Evolutionary conservation across 768 basidiomycete species (phyloP), one percentile per base, ranked within the genome.

Genomic region (Nevesoporus exiguus): DNA sequence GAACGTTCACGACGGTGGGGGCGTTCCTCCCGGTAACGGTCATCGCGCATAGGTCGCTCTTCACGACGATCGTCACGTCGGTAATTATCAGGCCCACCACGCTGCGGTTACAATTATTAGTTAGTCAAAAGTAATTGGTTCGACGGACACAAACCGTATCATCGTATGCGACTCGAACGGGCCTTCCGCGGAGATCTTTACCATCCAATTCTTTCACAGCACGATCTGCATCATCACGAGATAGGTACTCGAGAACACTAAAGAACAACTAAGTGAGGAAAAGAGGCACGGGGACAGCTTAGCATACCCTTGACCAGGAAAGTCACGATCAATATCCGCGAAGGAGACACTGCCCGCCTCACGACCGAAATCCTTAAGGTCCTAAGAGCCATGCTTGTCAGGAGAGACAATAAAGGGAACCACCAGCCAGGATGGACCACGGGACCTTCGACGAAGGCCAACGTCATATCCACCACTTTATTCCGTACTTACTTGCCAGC

Each of bases 281-380:
- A 47, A 47, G 21, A 59, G 5, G 2, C 1, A 24, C 39, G 48
- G 31, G 15, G 21, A 40, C 47, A 13, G 21, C 10, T 51, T 15
- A 3, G 71, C 87, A 58, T 58, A 97, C 95, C 96, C 96, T 77
- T 92, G 85, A 30, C 88, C 89, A 24, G 90, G 84, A 58, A 71
- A 70, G 66, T 94, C 87, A 36, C 93, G 86, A 68, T 98, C 95
- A 56, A 98, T 88, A 67, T 98, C 96, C 39, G 96, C 93, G 64
- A 90, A 98, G 19, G 90, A 91, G 54, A 98, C 93, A 66, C 85
- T 90, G 40, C 93, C 94, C 47, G 90, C 91, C 66, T 93, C 87
- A 57, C 96, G 91, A 62, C 94, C 96, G 57, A 95, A 98, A 68
- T 98, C 96, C 74, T 98, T 98, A 70, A 98, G 77, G 70, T 98